Percentiles rank a stretch among this genome's conserved stretches.
phyloP scores from a whole-genome alignment of 495 filamentous ascomycete genomes.

The Hyaloscypha finlandica region DNA sequence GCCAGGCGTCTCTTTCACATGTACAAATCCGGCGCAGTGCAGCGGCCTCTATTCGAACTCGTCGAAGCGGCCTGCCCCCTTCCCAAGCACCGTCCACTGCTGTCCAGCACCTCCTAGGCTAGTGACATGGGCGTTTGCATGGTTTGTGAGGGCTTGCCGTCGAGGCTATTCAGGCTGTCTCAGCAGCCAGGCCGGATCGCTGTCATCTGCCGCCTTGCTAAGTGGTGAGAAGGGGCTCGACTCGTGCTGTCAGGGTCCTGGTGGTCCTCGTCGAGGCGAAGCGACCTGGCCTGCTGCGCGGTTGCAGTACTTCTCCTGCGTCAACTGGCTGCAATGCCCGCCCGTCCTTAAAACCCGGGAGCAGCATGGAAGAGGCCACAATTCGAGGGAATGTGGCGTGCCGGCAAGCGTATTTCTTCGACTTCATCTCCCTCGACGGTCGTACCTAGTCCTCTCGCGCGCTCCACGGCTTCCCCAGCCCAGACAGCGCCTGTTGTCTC shows the following conservation, averaged over 20 bases:
- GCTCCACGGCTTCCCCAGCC: slow-evolving; percentile 3
- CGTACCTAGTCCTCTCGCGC: slow-evolving; percentile 7
- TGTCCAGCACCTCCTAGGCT: not conserved
- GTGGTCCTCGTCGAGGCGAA: not conserved
- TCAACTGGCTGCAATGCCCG: not conserved
- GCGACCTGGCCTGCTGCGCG: not conserved
- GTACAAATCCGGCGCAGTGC: slow-evolving; percentile 19
- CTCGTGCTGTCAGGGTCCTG: not conserved
- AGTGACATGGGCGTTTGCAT: not conserved
- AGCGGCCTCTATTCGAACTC: slow-evolving; percentile 13
- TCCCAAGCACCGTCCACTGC: not conserved
- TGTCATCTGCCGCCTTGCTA: not conserved
- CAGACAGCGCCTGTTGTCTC: slow-evolving; percentile 24
- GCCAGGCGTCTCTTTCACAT: not conserved
- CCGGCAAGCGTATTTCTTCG: slow-evolving; percentile 8
- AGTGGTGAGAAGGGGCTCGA: not conserved
- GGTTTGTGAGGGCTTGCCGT: slow-evolving; percentile 8
- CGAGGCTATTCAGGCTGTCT: slow-evolving; percentile 25
- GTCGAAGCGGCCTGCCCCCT: not conserved
- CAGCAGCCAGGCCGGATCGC: not conserved
- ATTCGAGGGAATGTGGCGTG: slow-evolving; percentile 9
- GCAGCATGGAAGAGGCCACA: not conserved
- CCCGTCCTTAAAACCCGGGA: too few relatives aligned
- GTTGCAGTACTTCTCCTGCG: not conserved
- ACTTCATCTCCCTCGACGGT: slow-evolving; percentile 13